Base-by-base conservation (phyloP, 208 protist species). In the Herpetomonas samuelpessoai region DNA sequence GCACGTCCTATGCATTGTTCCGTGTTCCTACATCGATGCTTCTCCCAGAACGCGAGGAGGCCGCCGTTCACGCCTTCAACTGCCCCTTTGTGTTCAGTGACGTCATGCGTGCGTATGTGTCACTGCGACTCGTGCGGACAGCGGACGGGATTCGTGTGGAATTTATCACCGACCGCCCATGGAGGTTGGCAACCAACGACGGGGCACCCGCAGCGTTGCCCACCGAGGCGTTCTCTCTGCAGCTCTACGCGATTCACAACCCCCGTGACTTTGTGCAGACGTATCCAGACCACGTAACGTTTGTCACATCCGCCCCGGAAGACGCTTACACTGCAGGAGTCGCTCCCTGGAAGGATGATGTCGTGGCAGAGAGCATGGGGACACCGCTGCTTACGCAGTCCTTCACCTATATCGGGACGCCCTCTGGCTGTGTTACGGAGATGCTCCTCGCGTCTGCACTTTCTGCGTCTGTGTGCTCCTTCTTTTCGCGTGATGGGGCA, bases 71-170 rank as follows among this genome's bases (percentile, higher is more conserved):
- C 25, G 57, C 57, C 4, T 72, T 85, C 53, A 49, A 77, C 29
- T 86, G 68, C 51, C 79, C 71, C 9, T 89, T 92, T 69, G 69
- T 81, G 19, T 88, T 73, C 58, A 59, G 62, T 56, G 62, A 65
- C n/a, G 28, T 47, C 41, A 50, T 82, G 31, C 41, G 52, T 26
- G 77, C 86, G 0, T 76, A 64, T 38, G 71, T 89, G 12, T 80
- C 86, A 26, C 61, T 86, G 28, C 65, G 62, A 0, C 18, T 82
- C 3, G 64, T 38, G 4, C 49, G 60, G 24, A 72, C 47, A 1
- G 55, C 64, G 26, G 57, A 68, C 25, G 27, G 28, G 6, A 58
- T 73, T 21, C 58, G 58, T 16, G 50, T 86, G 16, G 51, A 64
- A 19, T 79, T 89, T 41, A 27, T 89, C 41, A 80, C 76, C 2